Percentiles rank a stretch among this genome's conserved stretches.
These are phyloP conservation scores for Suhomyces bribrorum DNA, from an alignment of 1,139 yeast species.

Conservation along the genomic window DNA sequence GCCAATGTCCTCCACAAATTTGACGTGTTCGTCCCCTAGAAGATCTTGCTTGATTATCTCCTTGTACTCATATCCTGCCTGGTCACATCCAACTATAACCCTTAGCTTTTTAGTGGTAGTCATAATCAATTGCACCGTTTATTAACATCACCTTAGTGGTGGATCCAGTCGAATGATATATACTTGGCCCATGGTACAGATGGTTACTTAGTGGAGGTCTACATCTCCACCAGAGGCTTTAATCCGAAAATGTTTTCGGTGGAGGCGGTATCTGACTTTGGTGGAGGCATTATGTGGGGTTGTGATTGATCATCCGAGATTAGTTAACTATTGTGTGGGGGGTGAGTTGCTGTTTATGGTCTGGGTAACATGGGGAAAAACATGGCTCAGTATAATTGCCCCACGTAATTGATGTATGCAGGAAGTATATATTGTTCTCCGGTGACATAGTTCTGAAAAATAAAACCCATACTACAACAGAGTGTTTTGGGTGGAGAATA, in stretches of 20 bases:
- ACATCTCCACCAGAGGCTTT: too few species aligned
- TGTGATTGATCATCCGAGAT: background rate
- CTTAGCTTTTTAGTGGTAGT: background rate
- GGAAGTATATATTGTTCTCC: background rate
- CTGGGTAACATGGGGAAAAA: too few species aligned
- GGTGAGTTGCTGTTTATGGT: background rate
- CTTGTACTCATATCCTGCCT: conserved; percentile 1
- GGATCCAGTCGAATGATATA: background rate
- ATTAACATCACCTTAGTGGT: background rate
- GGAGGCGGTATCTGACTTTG: too few species aligned
- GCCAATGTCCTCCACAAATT: background rate
- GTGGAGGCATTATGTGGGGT: background rate
- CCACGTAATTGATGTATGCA: background rate
- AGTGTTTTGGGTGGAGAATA: background rate
- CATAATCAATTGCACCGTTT: background rate
- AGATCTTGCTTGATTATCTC: conserved; percentile 2
- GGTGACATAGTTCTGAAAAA: background rate
- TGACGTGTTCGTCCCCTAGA: background rate
- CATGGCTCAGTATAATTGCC: too few species aligned
- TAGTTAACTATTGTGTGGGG: background rate
- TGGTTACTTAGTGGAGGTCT: too few species aligned
- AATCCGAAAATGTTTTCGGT: too few species aligned
- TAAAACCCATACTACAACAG: background rate
- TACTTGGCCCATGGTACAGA: too few species aligned
- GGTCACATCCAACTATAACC: conserved; percentile 1